Evolutionary conservation across 2,329 filamentous ascomycete species (phyloP).

Genomic region (Lasiodiplodia hormozganensis): DNA sequence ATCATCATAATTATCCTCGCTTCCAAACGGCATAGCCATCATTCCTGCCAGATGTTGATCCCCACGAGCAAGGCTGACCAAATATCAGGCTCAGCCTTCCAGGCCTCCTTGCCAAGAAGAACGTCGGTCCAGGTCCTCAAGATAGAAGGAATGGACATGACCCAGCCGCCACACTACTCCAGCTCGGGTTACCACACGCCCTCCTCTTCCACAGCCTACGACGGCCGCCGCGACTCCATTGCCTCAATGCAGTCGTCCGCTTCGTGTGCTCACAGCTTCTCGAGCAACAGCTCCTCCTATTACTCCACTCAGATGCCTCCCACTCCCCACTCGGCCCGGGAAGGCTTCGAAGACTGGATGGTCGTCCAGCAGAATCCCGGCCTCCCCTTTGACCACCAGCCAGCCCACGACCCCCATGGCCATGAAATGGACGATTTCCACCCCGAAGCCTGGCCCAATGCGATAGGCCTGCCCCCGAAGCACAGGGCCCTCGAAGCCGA

Average conservation of each 20-base stretch:
- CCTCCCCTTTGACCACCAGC: constrained; percentile 35
- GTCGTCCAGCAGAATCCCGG: constrained; percentile 21
- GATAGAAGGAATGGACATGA: constrained; percentile 35
- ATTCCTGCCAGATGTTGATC: constrained; percentile 28
- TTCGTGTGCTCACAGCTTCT: constrained; percentile 33
- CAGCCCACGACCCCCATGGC: constrained; percentile 8
- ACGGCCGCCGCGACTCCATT: constrained; percentile 41
- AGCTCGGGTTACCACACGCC: constrained; percentile 39
- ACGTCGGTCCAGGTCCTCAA: constrained; percentile 25
- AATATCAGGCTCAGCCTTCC: constrained; percentile 26
- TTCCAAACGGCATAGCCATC: constrained; percentile 16
- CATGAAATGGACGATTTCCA: constrained; percentile 25
- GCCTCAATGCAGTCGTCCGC: constrained; percentile 40
- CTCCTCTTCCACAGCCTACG: constrained; percentile 36
- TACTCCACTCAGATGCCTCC: constrained; percentile 33
- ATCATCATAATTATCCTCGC: constrained; percentile 26
- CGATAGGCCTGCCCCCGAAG: not conserved
- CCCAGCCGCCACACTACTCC: constrained; percentile 35
- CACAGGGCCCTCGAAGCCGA: constrained; percentile 3
- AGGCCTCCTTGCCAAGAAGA: constrained; percentile 14
- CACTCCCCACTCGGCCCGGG: constrained; percentile 39
- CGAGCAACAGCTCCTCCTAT: constrained; percentile 27
- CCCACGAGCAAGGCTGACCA: constrained; percentile 25
- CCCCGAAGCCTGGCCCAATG: not conserved
- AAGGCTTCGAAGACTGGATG: constrained; percentile 33